A percentile compares a stretch with the other conserved stretches of the same genome.
Conservation (phyloP, 2,329 filamentous ascomycete genomes). For the Botrytis pseudocinerea region DNA sequence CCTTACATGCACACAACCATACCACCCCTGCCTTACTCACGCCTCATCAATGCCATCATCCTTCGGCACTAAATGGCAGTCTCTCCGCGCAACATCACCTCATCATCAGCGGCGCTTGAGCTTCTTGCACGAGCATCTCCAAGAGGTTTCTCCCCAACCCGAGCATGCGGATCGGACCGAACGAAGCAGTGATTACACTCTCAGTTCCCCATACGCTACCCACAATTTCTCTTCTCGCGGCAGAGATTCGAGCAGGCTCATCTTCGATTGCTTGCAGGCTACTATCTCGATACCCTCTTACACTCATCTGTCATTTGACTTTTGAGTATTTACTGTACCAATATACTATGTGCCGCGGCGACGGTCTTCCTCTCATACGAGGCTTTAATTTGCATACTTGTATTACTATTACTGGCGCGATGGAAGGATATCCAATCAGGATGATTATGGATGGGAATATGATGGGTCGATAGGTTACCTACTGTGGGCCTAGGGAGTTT, state of each 20-base stretch:
- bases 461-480: conserved; percentile 1
- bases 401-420: conserved; percentile 4
- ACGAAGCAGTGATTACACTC: not conserved
- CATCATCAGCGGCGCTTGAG: not conserved
- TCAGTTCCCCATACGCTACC: not conserved
- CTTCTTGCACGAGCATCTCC: not conserved
- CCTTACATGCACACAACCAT: not conserved
- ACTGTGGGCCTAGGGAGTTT: not conserved
- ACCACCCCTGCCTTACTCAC: not conserved
- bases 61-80: not conserved
- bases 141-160: not conserved
- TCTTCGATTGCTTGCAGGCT: not conserved
- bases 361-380: not conserved
- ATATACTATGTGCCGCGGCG: conserved; percentile 7
- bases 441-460: conserved; percentile 9
- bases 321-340: not conserved
- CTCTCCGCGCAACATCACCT: not conserved
- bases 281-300: conserved; percentile 20
- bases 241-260: conserved; percentile 21
- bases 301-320: not conserved
- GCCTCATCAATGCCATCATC: not conserved
- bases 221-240: conserved; percentile 2
- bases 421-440: conserved; percentile 5
- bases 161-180: not conserved
- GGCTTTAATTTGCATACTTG: not conserved